Evolutionary conservation across 768 basidiomycete genomes (phyloP).

Genomic region (Termitomyces sp.): DNA sequence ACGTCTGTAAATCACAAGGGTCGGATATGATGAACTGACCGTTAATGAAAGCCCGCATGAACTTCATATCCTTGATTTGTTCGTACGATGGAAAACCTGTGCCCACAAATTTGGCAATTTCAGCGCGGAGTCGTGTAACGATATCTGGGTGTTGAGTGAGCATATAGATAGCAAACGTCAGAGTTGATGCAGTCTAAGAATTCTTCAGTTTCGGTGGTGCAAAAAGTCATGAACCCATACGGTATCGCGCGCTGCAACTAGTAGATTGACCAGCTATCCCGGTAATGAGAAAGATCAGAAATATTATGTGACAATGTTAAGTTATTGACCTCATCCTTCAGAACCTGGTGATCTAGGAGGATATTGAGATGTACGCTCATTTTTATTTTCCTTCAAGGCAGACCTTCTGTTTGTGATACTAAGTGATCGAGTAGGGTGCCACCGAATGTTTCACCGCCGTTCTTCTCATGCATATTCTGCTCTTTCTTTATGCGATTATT

Average conservation of each 20-base stretch:
- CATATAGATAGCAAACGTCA: conserved; percentile 51
- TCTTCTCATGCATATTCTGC: neutral
- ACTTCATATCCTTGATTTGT: conserved; percentile 53
- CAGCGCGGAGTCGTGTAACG: conserved; percentile 38
- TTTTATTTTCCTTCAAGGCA: neutral
- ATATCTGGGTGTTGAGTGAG: conserved; percentile 47
- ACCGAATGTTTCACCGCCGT: conserved; percentile 18
- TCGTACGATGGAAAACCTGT: conserved; percentile 44
- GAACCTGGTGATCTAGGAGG: conserved; percentile 12
- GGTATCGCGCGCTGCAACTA: conserved; percentile 41
- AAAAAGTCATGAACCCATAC: conserved; percentile 8
- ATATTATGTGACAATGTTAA: too few species aligned
- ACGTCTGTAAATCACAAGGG: neutral
- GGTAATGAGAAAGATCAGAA: neutral
- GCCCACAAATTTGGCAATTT: conserved; percentile 43
- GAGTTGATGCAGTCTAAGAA: conserved; percentile 37
- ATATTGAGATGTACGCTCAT: neutral
- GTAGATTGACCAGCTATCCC: conserved; percentile 27
- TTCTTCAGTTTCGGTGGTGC: neutral
- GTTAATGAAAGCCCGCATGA: conserved; percentile 51
- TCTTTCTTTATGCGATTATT: conserved; percentile 23
- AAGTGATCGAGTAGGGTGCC: conserved; percentile 47
- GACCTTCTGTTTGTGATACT: conserved; percentile 49
- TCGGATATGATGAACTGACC: conserved; percentile 20
- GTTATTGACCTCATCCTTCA: conserved; percentile 17